Evolutionary conservation across 331 rosid genomes (phyloP).

Genomic region (Arachis monticola): DNA sequence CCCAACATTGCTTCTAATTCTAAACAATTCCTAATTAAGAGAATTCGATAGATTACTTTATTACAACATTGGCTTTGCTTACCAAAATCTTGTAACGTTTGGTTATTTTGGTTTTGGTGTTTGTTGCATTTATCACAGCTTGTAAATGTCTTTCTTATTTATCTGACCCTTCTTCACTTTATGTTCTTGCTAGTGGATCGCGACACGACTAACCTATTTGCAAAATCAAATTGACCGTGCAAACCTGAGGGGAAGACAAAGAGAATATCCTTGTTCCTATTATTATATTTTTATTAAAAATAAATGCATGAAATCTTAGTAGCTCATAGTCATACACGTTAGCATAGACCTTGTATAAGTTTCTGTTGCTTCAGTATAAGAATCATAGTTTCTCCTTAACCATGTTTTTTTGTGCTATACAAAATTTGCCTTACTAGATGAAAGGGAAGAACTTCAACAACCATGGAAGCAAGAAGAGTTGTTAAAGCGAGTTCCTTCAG

Average conservation of each 20-base stretch:
- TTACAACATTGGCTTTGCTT: too few species aligned
- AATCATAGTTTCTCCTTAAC: slow-evolving; percentile 41
- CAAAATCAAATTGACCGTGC: slow-evolving; percentile 61
- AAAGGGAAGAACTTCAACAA: slow-evolving; percentile 37
- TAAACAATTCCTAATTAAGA: too few species aligned
- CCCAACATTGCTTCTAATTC: too few species aligned
- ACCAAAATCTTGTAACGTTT: too few species aligned
- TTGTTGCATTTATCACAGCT: background rate
- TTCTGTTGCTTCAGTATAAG: slow-evolving; percentile 17
- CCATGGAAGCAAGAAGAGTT: slow-evolving; percentile 34
- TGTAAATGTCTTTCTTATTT: background rate
- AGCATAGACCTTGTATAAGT: background rate
- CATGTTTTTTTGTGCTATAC: slow-evolving; percentile 31
- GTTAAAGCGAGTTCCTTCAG: slow-evolving; percentile 23
- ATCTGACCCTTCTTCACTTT: slow-evolving; percentile 12
- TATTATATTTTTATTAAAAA: slow-evolving; percentile 1
- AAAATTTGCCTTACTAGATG: slow-evolving; percentile 40
- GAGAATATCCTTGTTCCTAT: slow-evolving; percentile 74
- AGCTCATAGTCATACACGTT: background rate
- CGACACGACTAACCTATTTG: slow-evolving; percentile 54
- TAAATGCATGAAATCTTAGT: slow-evolving; percentile 25
- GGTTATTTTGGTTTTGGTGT: slow-evolving; percentile 10
- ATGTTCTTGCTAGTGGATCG: slow-evolving; percentile 59
- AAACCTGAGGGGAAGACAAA: slow-evolving; percentile 62
- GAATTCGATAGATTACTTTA: too few species aligned